Conservation (phyloP, 352 stramenopile species). For the Globisporangium splendens region DNA sequence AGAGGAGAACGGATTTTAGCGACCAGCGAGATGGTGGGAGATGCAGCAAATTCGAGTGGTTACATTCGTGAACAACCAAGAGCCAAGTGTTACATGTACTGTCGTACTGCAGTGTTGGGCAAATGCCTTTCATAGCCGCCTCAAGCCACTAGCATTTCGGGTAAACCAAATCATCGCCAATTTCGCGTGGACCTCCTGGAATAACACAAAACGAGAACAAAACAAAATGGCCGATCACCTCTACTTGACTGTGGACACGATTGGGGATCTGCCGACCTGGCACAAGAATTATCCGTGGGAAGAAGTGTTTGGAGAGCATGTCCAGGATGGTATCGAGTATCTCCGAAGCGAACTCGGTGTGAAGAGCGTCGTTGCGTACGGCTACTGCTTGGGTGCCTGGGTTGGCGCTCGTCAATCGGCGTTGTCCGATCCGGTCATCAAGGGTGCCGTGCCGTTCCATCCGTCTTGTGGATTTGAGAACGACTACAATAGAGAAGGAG, state of each 20-base stretch:
- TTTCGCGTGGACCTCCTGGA: too few species aligned
- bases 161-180: too few species aligned
- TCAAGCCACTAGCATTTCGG: too few species aligned
- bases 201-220: too few species aligned
- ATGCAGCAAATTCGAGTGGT: too few species aligned
- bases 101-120: too few species aligned
- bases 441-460: slow-evolving; percentile 24
- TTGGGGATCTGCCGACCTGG: slow-evolving; percentile 17
- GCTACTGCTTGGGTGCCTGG: slow-evolving; percentile 30
- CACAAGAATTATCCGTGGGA: slow-evolving; percentile 18
- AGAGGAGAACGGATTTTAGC: too few species aligned
- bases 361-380: slow-evolving; percentile 6
- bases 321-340: slow-evolving; percentile 26
- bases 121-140: too few species aligned
- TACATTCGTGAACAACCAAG: too few species aligned
- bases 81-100: too few species aligned
- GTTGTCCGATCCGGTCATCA: slow-evolving; percentile 17
- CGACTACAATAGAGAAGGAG: slow-evolving; percentile 21
- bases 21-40: too few species aligned
- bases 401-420: slow-evolving; percentile 16
- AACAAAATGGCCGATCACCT: too few species aligned
- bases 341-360: slow-evolving; percentile 21
- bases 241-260: slow-evolving; percentile 16
- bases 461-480: slow-evolving; percentile 31
- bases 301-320: slow-evolving; percentile 8